phyloP scores from a whole-genome alignment of 2,329 filamentous ascomycete genomes.

The Penicillium concentricum region DNA sequence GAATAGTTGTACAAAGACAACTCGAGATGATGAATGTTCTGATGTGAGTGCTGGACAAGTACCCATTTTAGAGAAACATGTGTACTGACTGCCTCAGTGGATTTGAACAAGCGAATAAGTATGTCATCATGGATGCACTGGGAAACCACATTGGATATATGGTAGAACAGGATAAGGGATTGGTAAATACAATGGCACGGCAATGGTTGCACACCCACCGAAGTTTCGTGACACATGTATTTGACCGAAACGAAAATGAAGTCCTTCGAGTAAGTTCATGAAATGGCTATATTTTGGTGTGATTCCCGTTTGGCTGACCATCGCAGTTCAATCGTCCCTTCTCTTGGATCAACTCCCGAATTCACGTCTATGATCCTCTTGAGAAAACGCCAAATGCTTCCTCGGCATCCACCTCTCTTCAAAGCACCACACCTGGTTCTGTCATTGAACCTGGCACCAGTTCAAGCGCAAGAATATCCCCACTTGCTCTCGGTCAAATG shows the following conservation, averaged over 20 bases:
- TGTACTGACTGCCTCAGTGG: constrained; percentile 39
- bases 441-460: constrained; percentile 40
- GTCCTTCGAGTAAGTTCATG: constrained; percentile 49
- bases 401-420: constrained; percentile 44
- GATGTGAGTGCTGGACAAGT: constrained; percentile 37
- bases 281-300: background rate
- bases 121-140: constrained; percentile 63
- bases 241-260: constrained; percentile 60
- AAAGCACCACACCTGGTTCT: constrained; percentile 45
- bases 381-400: constrained; percentile 33
- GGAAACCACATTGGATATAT: constrained; percentile 65
- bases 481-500: constrained; percentile 57
- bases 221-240: constrained; percentile 64
- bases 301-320: constrained; percentile 8
- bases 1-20: constrained; percentile 62
- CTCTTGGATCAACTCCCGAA: constrained; percentile 61
- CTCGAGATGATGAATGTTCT: constrained; percentile 66
- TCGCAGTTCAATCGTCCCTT: constrained; percentile 61
- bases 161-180: constrained; percentile 61
- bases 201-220: constrained; percentile 63
- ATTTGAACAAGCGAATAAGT: constrained; percentile 66
- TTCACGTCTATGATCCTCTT: constrained; percentile 56
- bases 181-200: constrained; percentile 56
- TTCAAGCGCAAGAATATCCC: constrained; percentile 53
- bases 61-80: background rate